A percentile compares a stretch with the other conserved stretches of the same genome.
phyloP scores from a whole-genome alignment of 2,329 filamentous ascomycete genomes.

The Gaeumannomyces sp. region DNA sequence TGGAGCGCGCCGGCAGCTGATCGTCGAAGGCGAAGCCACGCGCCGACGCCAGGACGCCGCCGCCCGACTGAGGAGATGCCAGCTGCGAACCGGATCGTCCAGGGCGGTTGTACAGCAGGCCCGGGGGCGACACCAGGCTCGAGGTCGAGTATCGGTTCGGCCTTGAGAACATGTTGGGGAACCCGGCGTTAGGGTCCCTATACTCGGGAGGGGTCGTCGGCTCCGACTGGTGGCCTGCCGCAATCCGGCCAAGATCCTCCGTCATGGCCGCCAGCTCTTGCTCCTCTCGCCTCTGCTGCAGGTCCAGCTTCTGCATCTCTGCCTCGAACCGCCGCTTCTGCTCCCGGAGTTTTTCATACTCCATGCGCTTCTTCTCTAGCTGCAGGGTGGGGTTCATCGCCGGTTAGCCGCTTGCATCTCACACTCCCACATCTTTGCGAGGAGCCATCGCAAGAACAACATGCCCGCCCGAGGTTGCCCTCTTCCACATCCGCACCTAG shows the following conservation, averaged over 20 bases:
- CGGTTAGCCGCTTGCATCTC: conserved; percentile 10
- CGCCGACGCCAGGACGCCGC: conserved; percentile 35
- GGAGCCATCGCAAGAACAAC: background rate
- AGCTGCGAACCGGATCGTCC: conserved; percentile 73
- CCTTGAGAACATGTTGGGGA: conserved; percentile 73
- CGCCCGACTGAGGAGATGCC: conserved; percentile 66
- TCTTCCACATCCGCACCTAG: background rate
- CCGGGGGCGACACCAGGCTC: conserved; percentile 76
- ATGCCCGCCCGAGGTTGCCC: conserved; percentile 1
- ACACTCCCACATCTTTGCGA: background rate
- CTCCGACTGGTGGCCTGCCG: conserved; percentile 76
- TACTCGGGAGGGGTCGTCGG: conserved; percentile 95
- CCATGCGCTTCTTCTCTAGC: conserved; percentile 90
- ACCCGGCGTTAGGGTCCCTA: conserved; percentile 61
- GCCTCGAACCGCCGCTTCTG: conserved; percentile 85
- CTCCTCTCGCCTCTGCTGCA: conserved; percentile 76
- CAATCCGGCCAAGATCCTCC: conserved; percentile 61
- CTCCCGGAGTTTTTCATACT: conserved; percentile 86
- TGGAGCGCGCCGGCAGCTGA: conserved; percentile 72
- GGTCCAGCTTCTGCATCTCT: conserved; percentile 84
- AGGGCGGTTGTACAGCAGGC: conserved; percentile 61
- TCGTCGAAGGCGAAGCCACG: conserved; percentile 56
- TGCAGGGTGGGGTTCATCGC: conserved; percentile 29
- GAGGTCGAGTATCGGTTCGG: conserved; percentile 86
- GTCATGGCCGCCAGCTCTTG: conserved; percentile 81